Evolutionary conservation across 2,329 filamentous ascomycete genomes (phyloP).

Genomic region (Apiospora phragmitis): DNA sequence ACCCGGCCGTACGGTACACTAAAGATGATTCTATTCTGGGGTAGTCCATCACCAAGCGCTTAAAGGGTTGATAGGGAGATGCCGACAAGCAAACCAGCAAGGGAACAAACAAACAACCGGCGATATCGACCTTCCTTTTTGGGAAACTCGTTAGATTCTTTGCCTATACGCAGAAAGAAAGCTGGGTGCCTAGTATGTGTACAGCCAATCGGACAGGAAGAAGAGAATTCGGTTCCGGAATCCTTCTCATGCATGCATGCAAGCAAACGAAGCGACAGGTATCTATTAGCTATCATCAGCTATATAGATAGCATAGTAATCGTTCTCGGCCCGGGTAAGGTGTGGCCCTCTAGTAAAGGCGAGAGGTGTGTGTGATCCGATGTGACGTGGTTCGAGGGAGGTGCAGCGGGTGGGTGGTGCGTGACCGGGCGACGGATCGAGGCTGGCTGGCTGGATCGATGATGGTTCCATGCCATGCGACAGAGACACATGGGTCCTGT

Average conservation of each 20-base stretch:
- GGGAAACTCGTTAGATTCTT: not conserved
- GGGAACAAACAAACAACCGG: not conserved
- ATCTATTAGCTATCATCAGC: not conserved
- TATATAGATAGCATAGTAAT: not conserved
- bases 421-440: not conserved
- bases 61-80: not conserved
- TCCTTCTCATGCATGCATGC: not conserved
- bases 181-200: not conserved
- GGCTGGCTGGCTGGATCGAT: not conserved
- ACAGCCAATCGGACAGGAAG: not conserved
- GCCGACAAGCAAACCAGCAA: not conserved
- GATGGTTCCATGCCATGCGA: not conserved
- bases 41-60: not conserved
- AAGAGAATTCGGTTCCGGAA: not conserved
- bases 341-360: not conserved
- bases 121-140: not conserved
- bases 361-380: not conserved
- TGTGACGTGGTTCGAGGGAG: not conserved
- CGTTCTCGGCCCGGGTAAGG: not conserved
- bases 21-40: not conserved
- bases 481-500: not conserved
- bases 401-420: not conserved
- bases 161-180: not conserved
- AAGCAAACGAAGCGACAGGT: not conserved
- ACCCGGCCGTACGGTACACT: not conserved